Base-by-base conservation (phyloP, 2,329 filamentous ascomycete genomes). In the Apiospora koreana region DNA sequence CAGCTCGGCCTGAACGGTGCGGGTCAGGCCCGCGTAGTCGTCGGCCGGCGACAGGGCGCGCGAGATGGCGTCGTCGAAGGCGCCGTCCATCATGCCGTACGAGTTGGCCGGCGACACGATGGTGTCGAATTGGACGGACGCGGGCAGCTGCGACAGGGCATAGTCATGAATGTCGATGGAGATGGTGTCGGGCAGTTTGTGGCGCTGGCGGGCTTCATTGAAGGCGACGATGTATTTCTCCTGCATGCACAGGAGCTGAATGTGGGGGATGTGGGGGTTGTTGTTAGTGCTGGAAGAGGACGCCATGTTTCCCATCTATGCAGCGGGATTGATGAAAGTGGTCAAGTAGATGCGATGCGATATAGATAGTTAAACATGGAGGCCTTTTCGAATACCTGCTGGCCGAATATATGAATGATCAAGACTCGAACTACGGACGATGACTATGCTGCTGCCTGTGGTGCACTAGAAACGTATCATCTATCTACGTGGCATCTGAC, bases 71-170 rank as follows among this genome's bases (percentile, higher is more conserved):
- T 87, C 83, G 76, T 88, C 86, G 72, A 88, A 89, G 65, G 81
- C 85, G 38, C 87, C 87, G 72, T 88, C 86, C 0, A 89, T 81
- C 0, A 82, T 81, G 38, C 82, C 86, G 74, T 87, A 88, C 1
- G 85, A 87, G 73, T 88, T 88, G 54, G 86, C 85, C 0, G 86
- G 86, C 0, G 86, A 88, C 28, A 88, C 85, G 54, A 88, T 78
- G 16, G 84, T 78, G 74, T 87, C 83, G 74, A 86, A 87, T 41
- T 77, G 77, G 10, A 81, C 75, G 0, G 71, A 67, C 0, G 74
- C 14, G 0, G 83, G 77, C 2, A 88, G 74, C 2, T 77, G 74
- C 12, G 79, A 76, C 6, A 88, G 80, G 8, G 77, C 76, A 58
- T 75, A 79, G 71, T 83, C 75, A 73, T 84, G 82, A 35, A 84